Conservation (phyloP, 805 yeast species). For the Schizosaccharomyces osmophilus region DNA sequence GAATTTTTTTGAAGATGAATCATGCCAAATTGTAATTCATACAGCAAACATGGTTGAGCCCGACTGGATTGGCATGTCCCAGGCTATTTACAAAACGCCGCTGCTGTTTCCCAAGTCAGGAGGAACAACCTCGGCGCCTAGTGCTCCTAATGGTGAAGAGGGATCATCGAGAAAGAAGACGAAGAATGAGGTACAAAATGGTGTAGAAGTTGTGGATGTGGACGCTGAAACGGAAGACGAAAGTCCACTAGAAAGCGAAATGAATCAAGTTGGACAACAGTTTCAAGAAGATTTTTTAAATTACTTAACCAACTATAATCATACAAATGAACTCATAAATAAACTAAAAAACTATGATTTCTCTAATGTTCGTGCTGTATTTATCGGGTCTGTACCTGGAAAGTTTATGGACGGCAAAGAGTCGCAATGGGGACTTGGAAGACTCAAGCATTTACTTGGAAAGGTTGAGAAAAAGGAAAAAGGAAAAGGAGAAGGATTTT, state of each 20-base stretch:
- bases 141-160: not conserved
- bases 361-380: conserved; percentile 8
- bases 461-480: not conserved
- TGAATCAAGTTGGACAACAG: not conserved
- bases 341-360: conserved; percentile 11
- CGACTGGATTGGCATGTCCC: conserved; percentile 15
- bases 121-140: not conserved
- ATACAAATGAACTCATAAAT: conserved; percentile 5
- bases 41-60: conserved; percentile 14
- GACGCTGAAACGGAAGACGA: not conserved
- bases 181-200: too few species aligned
- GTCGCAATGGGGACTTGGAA: conserved; percentile 9
- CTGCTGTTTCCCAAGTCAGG: conserved; percentile 4
- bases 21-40: conserved; percentile 12
- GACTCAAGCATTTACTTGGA: conserved; percentile 4
- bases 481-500: not conserved
- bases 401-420: conserved; percentile 6
- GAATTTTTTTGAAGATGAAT: conserved; percentile 3
- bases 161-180: not conserved
- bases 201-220: not conserved
- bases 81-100: conserved; percentile 14
- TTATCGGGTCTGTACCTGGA: conserved; percentile 15
- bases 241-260: not conserved
- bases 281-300: conserved; percentile 11
- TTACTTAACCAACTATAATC: conserved; percentile 11